A percentile compares a stretch with the other conserved stretches of the same genome.
These are phyloP conservation scores for Aspergillus ochraceoroseus DNA, from an alignment of 2,329 filamentous ascomycete genomes.

Conservation along the genomic window DNA sequence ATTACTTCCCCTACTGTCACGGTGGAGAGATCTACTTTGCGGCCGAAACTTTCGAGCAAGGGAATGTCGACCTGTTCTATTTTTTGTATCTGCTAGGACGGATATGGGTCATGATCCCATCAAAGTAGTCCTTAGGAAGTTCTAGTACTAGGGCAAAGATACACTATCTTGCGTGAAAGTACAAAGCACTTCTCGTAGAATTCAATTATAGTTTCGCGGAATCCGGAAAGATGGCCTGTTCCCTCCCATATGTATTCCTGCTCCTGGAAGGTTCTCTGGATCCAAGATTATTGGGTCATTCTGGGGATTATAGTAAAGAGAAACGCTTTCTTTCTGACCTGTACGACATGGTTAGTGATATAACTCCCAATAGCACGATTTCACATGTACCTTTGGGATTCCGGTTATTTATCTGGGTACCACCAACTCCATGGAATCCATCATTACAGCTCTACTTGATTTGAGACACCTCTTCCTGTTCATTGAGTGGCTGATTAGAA, in stretches of 20 bases:
- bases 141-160: conserved; percentile 54
- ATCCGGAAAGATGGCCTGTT: conserved; percentile 44
- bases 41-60: too few species aligned
- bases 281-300: conserved; percentile 48
- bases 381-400: conserved; percentile 28
- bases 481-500: conserved; percentile 46
- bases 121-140: conserved; percentile 53
- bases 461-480: conserved; percentile 39
- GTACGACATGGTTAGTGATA: conserved; percentile 33
- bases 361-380: conserved; percentile 1
- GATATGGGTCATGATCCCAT: conserved; percentile 50
- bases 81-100: too few species aligned
- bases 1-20: too few species aligned
- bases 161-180: conserved; percentile 50
- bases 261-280: conserved; percentile 41
- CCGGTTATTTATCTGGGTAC: conserved; percentile 30
- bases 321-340: conserved; percentile 52
- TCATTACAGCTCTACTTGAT: conserved; percentile 45
- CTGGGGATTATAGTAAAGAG: conserved; percentile 51
- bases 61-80: too few species aligned
- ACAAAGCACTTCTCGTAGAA: conserved; percentile 34
- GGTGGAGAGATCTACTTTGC: too few species aligned
- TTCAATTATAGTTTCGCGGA: conserved; percentile 20
- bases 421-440: conserved; percentile 41
- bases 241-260: conserved; percentile 53